Conservation (phyloP, 225 moss, liverwort and hornwort genomes). For the Rhytidiadelphus loreus region DNA sequence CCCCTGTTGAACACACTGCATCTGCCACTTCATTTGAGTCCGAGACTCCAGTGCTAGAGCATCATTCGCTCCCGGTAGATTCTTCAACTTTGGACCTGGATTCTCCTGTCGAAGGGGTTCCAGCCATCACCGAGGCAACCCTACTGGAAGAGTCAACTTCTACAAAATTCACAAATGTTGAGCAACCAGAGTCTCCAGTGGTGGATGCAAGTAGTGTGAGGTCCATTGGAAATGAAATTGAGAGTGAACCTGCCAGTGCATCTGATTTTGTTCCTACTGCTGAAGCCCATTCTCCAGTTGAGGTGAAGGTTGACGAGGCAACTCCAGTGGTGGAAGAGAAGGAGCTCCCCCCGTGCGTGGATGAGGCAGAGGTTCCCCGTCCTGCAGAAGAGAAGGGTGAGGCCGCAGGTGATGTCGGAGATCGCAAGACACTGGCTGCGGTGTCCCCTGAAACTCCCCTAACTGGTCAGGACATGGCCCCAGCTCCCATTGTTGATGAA, state of each 20-base stretch:
- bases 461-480: not conserved
- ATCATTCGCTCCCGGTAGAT: not conserved
- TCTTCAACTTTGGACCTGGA: too few relatives aligned
- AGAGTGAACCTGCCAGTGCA: not conserved
- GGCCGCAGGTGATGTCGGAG: not conserved
- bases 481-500: not conserved
- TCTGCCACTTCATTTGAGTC: not conserved
- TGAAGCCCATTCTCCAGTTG: not conserved
- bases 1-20: not conserved
- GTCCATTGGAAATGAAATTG: too few relatives aligned
- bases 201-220: too few relatives aligned
- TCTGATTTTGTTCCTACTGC: not conserved
- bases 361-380: not conserved
- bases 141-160: too few relatives aligned
- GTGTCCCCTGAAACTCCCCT: not conserved
- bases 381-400: not conserved
- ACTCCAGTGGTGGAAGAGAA: not conserved
- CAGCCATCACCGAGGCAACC: too few relatives aligned
- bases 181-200: too few relatives aligned
- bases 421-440: not conserved
- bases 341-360: not conserved
- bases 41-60: not conserved
- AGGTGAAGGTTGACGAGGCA: not conserved
- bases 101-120: too few relatives aligned
- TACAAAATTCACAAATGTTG: too few relatives aligned